Percentiles rank a stretch among this genome's conserved stretches.
phyloP scores from a whole-genome alignment of 495 filamentous ascomycete species.

The Xylaria acuta region DNA sequence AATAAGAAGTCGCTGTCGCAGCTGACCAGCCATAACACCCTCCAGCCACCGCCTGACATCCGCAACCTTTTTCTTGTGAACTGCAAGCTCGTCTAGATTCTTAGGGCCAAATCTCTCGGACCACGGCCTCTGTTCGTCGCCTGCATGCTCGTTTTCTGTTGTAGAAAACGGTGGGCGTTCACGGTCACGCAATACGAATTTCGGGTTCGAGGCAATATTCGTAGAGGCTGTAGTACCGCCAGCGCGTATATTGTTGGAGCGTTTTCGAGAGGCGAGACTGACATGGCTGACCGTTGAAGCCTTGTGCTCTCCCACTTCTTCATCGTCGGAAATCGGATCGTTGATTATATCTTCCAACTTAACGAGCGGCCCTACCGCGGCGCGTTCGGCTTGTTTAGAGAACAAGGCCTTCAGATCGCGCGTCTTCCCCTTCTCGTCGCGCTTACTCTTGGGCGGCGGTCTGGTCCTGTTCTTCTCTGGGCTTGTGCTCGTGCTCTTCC shows the following conservation, averaged over 20 bases:
- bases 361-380: conserved; percentile 34
- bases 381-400: conserved; percentile 57
- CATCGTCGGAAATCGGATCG: conserved; percentile 59
- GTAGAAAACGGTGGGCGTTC: conserved; percentile 25
- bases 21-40: conserved; percentile 68
- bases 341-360: conserved; percentile 55
- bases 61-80: conserved; percentile 90
- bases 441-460: conserved; percentile 36
- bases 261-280: conserved; percentile 53
- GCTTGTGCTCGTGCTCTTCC: conserved; percentile 55
- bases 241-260: conserved; percentile 43
- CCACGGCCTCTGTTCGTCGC: conserved; percentile 73
- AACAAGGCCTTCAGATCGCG: conserved; percentile 60
- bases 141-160: conserved; percentile 43
- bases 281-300: conserved; percentile 50
- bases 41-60: conserved; percentile 86
- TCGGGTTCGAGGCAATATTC: conserved; percentile 36
- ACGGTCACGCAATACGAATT: conserved; percentile 46
- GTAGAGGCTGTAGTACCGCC: conserved; percentile 23
- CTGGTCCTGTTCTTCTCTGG: conserved; percentile 54
- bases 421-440: conserved; percentile 51
- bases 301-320: conserved; percentile 51
- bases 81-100: conserved; percentile 80
- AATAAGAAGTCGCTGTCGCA: conserved; percentile 74
- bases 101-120: conserved; percentile 79